These are phyloP conservation scores for Gypsophila paniculata DNA, from an alignment of 179 eudicot species.

Conservation along the genomic window DNA sequence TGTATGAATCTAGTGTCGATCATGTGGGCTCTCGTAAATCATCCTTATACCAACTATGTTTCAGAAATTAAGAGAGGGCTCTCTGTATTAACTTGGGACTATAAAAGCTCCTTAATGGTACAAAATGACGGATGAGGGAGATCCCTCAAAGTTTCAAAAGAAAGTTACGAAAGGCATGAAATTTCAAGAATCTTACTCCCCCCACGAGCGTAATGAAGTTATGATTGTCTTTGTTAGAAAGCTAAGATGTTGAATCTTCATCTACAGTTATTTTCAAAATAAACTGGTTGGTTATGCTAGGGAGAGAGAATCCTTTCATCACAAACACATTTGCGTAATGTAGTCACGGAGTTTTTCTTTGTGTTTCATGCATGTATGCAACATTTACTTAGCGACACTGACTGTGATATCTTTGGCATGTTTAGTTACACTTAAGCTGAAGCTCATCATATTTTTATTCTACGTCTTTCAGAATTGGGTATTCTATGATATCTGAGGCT, in stretches of 20 bases:
- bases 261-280: not conserved
- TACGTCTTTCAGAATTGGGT: constrained; percentile 47
- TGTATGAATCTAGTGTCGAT: not conserved
- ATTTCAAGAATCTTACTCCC: too few species aligned
- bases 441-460: constrained; percentile 10
- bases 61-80: too few species aligned
- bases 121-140: too few species aligned
- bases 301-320: not conserved
- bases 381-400: not conserved
- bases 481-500: constrained; percentile 58
- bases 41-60: too few species aligned
- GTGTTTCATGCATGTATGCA: constrained; percentile 5
- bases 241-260: too few species aligned
- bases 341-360: not conserved
- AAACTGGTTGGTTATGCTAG: not conserved
- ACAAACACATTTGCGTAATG: not conserved
- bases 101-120: too few species aligned
- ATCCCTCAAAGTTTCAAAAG: too few species aligned
- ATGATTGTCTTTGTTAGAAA: too few species aligned
- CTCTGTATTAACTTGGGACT: too few species aligned
- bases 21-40: not conserved
- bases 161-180: too few species aligned
- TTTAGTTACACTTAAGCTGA: not conserved
- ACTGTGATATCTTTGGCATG: not conserved
- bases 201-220: too few species aligned